Base-by-base conservation (phyloP, 2,329 filamentous ascomycete species). In the Colletotrichum salicis region DNA sequence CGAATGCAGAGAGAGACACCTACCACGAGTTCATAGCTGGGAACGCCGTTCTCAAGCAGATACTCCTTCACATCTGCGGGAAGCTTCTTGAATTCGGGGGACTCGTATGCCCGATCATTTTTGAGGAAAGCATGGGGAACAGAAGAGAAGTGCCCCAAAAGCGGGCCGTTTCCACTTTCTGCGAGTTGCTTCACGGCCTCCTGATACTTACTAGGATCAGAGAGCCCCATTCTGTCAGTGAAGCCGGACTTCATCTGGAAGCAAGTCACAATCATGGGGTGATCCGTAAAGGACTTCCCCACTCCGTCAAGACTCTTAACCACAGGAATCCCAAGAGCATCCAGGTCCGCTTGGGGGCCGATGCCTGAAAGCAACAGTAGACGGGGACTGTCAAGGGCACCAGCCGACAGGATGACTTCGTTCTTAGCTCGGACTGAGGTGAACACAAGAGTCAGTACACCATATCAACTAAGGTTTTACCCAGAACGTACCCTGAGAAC, bases 391-490 rank as follows among this genome's bases (percentile, higher is more conserved):
- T 92, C 90, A 61, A 92, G 85, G 60, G 90, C 89, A 76, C 90
- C 90, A 51, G 89, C 90, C 79, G 88, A 91, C 74, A 92, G 84
- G 74, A 92, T 88, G 52, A 90, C 93, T 81, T 93, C 91, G 76
- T 83, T 86, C n/a, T 90, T 92, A 31, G 93, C 63, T 3, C 1
- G 29, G 10, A 70, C 67, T 70, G 2, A 0, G 19, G 13, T 19
- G 27, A 15, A 8, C 0, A 12, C 3, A 1, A 51, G 4, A 15
- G 45, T 24, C 35, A 4, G 29, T 4, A n/a, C n/a, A 1, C 4
- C 3, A 2, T 11, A 27, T 4, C 12, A 12, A 2, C 2, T 7
- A 11, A 1, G 1, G 0, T 13, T 0, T 22, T 12, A 11, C 3
- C n/a, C 1, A 5, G 4, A 1, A 33, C 70, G 62, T 22, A 64